Evolutionary conservation across 1,284 basidiomycete genomes (phyloP).

Genomic region (Peniophora sp.): DNA sequence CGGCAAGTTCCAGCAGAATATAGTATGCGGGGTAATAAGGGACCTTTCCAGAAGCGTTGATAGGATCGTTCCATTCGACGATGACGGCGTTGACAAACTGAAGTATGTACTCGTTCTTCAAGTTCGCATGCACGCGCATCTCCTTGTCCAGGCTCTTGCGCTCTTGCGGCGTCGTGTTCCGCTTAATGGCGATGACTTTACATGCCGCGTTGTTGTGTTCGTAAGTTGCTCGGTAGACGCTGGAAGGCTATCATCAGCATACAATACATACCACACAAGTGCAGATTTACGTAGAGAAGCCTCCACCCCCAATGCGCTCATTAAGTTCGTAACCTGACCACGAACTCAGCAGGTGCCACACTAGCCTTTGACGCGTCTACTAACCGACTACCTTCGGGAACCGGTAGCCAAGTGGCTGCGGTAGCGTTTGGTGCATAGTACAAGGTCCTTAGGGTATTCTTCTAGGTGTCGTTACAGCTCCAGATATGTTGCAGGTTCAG

Average conservation of each 20-base stretch:
- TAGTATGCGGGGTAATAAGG: constrained; percentile 77
- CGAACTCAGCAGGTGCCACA: background rate
- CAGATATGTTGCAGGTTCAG: too few species aligned
- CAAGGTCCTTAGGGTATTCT: too few species aligned
- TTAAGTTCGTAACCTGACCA: constrained; percentile 60
- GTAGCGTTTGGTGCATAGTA: too few species aligned
- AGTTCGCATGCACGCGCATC: constrained; percentile 80
- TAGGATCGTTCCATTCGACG: constrained; percentile 58
- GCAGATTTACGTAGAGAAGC: constrained; percentile 65
- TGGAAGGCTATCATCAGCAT: constrained; percentile 21
- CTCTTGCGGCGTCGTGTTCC: constrained; percentile 51
- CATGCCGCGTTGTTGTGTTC: constrained; percentile 72
- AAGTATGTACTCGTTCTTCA: constrained; percentile 81
- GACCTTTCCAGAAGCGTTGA: background rate
- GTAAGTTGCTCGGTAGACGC: constrained; percentile 79
- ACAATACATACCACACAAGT: constrained; percentile 1
- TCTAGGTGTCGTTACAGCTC: too few species aligned
- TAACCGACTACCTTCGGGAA: constrained; percentile 34
- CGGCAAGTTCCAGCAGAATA: constrained; percentile 88
- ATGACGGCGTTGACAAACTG: constrained; percentile 77
- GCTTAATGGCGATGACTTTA: constrained; percentile 68
- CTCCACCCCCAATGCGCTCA: constrained; percentile 76
- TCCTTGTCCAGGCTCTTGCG: constrained; percentile 88
- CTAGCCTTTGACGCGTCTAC: constrained; percentile 5
- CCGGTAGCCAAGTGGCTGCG: constrained; percentile 1